Conservation (phyloP, 495 filamentous ascomycete species). For the Podospora conica region DNA sequence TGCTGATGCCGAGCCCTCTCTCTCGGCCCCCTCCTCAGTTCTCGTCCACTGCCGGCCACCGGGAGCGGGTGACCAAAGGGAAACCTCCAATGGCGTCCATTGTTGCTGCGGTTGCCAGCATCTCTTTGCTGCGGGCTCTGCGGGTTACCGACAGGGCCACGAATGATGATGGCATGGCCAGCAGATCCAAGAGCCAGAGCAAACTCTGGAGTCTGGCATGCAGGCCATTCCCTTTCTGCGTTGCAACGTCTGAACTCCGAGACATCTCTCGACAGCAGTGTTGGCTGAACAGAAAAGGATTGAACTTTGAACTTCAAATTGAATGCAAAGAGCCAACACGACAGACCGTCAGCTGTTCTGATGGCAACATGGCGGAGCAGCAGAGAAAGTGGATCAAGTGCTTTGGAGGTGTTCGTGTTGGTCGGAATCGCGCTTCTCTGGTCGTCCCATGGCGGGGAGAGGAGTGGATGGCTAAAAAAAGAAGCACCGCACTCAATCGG, state of each 20-base stretch:
- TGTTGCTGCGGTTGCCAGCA: not conserved
- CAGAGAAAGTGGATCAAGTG: not conserved
- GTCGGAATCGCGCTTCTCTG: not conserved
- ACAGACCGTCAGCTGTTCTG: not conserved
- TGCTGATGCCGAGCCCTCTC: too few species aligned
- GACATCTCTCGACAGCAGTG: not conserved
- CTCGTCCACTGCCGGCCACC: not conserved
- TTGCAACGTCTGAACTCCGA: not conserved
- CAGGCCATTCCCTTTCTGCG: not conserved
- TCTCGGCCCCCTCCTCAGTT: too few species aligned
- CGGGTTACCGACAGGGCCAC: not conserved
- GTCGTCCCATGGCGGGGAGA: not conserved
- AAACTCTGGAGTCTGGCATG: constrained; percentile 13
- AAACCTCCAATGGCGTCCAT: not conserved
- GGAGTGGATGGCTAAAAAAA: not conserved
- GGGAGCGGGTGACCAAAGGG: not conserved
- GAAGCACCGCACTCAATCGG: not conserved
- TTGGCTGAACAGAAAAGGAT: too few species aligned
- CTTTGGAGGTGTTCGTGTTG: not conserved
- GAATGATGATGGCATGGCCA: not conserved
- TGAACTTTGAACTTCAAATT: not conserved
- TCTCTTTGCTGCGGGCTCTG: not conserved
- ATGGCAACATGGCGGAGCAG: constrained; percentile 1
- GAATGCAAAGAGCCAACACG: not conserved
- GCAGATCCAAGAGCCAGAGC: constrained; percentile 6